Evolutionary conservation across 257 asterid genomes (phyloP).

Genomic region (Scutellaria minor): DNA sequence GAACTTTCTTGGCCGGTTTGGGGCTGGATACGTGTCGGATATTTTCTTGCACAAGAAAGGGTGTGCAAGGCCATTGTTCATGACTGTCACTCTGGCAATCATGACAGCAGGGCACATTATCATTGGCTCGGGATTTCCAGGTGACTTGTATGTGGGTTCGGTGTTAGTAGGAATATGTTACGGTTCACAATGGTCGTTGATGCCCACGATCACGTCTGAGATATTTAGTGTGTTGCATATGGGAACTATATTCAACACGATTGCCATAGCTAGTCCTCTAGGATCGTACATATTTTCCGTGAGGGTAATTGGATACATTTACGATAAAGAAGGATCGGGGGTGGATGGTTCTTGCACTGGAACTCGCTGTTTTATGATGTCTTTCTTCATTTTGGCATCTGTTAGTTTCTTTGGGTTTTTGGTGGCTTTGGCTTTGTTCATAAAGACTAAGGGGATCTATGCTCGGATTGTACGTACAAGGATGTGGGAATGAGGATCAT

Average conservation of each 20-base stretch:
- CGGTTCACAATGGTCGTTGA: slow-evolving; percentile 95
- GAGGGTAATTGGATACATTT: slow-evolving; percentile 76
- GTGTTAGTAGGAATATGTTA: slow-evolving; percentile 80
- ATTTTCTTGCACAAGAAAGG: slow-evolving; percentile 58
- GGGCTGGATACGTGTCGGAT: slow-evolving; percentile 84
- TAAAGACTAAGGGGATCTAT: slow-evolving; percentile 64
- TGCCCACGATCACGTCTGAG: slow-evolving; percentile 92
- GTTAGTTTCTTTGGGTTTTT: slow-evolving; percentile 66
- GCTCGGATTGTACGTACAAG: slow-evolving; percentile 36
- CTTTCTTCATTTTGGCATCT: slow-evolving; percentile 73
- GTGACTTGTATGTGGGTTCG: slow-evolving; percentile 74
- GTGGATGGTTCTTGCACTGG: slow-evolving; percentile 67
- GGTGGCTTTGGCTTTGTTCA: slow-evolving; percentile 60
- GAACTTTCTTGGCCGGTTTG: slow-evolving; percentile 93
- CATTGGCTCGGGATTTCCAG: slow-evolving; percentile 76
- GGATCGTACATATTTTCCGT: slow-evolving; percentile 92
- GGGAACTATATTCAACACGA: slow-evolving; percentile 93
- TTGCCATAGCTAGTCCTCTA: slow-evolving; percentile 86
- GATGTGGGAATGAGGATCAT: slow-evolving; percentile 25
- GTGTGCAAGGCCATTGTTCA: slow-evolving; percentile 79
- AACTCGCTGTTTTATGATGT: slow-evolving; percentile 75
- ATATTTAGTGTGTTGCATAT: slow-evolving; percentile 76
- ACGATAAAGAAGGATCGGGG: slow-evolving; percentile 60
- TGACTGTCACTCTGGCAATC: slow-evolving; percentile 65
- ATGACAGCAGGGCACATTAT: slow-evolving; percentile 79